Evolutionary conservation across 352 stramenopile genomes (phyloP), one percentile per base, ranked within the genome.

Genomic region (Phytophthora nicotianae): DNA sequence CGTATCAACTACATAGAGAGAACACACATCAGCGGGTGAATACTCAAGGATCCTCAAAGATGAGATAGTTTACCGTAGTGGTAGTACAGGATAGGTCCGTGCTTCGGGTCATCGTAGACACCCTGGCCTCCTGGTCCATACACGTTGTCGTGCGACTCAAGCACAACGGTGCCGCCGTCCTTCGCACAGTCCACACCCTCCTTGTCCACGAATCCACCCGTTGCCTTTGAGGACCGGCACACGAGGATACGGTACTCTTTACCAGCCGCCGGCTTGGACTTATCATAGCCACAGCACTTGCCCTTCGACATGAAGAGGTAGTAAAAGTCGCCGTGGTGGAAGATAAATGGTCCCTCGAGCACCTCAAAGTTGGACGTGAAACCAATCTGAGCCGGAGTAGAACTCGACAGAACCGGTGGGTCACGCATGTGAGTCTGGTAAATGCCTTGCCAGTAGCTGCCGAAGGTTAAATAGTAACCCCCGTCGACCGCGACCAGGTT

Each of bases 281-380:
- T 70, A 40, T 83, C 74, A 26, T 72, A 68, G 11, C 26, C 60
- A 40, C 72, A 84, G 61, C 75, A 84, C 20, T 65, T 57, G 6
- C 72, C 72, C 50, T 81, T 71, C 14, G 75, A 84, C 53, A 55
- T 74, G 59, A 81, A 83, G 20, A 84, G 66, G 52, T 84, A 84
- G 58, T 74, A 81, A 37, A 59, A 79, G 14, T 41, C 45, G 16
- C 72, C 72, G 41, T 65, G 26, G 23, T 71, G 61, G 61, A 81
- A 84, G 8, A 84, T 26, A 46, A 63, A 81, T 0, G 71, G 26
- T 0, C 50, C 74, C 52, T 83, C 72, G 9, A 83, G 60, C 6
- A 72, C 62, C 27, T 81, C 69, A n/a, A 42, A 69, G 19, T 74
- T 49, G 50, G 57, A 63, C 46, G 64, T 60, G 51, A 70, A 75